Base-by-base conservation (phyloP, 2,329 filamentous ascomycete genomes). In the Fusarium fujikuroi region DNA sequence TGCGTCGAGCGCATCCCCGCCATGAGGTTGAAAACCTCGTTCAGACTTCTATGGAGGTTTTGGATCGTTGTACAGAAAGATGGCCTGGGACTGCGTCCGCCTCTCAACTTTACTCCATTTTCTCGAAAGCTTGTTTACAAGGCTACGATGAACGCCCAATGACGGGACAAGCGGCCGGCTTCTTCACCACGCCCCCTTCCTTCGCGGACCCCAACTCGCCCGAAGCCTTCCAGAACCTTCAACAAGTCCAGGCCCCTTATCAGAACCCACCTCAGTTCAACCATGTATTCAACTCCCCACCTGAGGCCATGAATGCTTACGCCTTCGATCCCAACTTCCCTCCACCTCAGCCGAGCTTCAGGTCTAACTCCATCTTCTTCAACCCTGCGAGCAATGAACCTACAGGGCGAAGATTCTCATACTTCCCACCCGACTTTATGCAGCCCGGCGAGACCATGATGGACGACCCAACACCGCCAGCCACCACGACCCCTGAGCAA, bases 41-140 rank as follows among this genome's bases (percentile, higher is more conserved):
- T 47, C 87, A 91, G 53, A 88, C 91, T 25, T 93, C 93, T 0
- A 85, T 98, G 66, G 92, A 95, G 59, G 92, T 93, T 9, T 92
- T 98, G 68, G 88, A 92, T 65, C 89, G 92, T 63, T 95, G 94
- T 64, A 92, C 93, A 1, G 93, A 95, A 78, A 89, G 95, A 68
- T 98, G 96, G 96, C 96, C 96, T 1, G 96, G 95, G 16, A 95
- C 95, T 4, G 89, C 91, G 43, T 93, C 94, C 21, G 95, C 95
- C 7, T 91, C 94, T 15, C 90, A 96, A 75, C 88, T 98, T 18
- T 98, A 98, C 79, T 87, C 89, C n/a, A 95, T 94, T 72, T 90
- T 99, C 56, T 92, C 95, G 53, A 90, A 89, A 65, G 95, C 95
- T 18, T 97, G 95, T 77, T 85, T 98, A 77, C 95, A 94, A 80